These are phyloP conservation scores for Beauveria varroae DNA, from an alignment of 2,329 filamentous ascomycete genomes.

Conservation along the genomic window DNA sequence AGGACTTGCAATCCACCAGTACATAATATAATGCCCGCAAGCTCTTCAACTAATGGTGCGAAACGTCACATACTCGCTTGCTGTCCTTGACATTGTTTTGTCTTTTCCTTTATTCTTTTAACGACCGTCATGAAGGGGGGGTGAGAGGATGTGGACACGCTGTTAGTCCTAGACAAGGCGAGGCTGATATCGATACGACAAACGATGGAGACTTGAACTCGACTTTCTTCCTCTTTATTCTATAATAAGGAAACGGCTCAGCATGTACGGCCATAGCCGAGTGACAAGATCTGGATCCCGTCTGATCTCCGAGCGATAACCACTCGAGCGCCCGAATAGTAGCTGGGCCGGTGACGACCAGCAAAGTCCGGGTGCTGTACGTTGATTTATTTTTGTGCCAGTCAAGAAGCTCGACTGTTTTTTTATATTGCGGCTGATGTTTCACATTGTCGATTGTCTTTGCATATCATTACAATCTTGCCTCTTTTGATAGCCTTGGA, in stretches of 20 bases:
- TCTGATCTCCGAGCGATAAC: constrained; percentile 8
- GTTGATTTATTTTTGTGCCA: background rate
- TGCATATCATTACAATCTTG: background rate
- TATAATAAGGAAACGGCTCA: background rate
- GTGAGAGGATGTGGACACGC: background rate
- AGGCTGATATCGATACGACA: background rate
- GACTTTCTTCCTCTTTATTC: background rate
- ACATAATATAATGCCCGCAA: background rate
- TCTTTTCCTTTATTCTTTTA: background rate
- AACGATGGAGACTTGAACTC: background rate
- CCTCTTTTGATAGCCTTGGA: background rate
- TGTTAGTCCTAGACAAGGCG: background rate
- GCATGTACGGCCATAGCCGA: background rate
- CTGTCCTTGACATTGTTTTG: background rate
- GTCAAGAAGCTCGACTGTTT: background rate
- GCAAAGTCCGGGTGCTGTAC: constrained; percentile 7
- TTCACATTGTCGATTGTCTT: background rate
- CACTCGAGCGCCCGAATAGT: constrained; percentile 6
- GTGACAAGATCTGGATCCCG: background rate
- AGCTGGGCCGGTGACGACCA: constrained; percentile 9
- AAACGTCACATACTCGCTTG: background rate
- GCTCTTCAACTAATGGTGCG: background rate
- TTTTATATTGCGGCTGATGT: background rate
- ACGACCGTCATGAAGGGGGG: constrained; percentile 3
- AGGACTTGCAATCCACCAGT: background rate